Percentiles rank a stretch among this genome's conserved stretches.
Conservation (phyloP, 2,329 filamentous ascomycete species). For the Penicillium sp. region DNA sequence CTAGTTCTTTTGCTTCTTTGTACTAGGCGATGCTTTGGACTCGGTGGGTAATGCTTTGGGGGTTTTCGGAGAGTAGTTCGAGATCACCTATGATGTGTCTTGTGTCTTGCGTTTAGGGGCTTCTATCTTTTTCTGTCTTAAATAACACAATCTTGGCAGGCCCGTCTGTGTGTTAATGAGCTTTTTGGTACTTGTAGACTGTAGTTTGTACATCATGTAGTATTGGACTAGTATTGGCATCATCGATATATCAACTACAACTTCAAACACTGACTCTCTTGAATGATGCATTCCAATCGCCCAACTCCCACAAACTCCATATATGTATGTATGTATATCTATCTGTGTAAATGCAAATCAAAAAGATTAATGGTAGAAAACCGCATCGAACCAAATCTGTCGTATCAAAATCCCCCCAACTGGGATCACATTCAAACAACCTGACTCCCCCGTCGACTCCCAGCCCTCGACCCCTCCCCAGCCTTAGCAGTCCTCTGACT, state of each 20-base stretch:
- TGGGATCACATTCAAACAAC: slow-evolving; percentile 20
- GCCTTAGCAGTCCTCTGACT: slow-evolving; percentile 37
- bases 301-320: slow-evolving; percentile 5
- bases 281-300: slow-evolving; percentile 5
- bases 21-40: neutral
- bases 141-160: slow-evolving; percentile 30
- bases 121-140: slow-evolving; percentile 18
- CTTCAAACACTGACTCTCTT: neutral
- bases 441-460: slow-evolving; percentile 33
- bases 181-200: neutral
- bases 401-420: slow-evolving; percentile 3
- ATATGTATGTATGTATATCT: slow-evolving; percentile 11
- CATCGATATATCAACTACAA: neutral
- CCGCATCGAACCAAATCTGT: slow-evolving; percentile 1
- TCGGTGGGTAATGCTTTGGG: neutral
- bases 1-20: neutral
- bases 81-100: neutral
- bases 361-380: slow-evolving; percentile 1
- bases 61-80: slow-evolving; percentile 1
- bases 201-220: neutral
- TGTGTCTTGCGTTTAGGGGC: neutral
- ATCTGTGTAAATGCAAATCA: slow-evolving; percentile 10
- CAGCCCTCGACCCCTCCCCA: slow-evolving; percentile 29
- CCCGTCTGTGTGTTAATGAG: slow-evolving; percentile 13
- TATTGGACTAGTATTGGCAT: neutral